Conservation (phyloP, 768 basidiomycete genomes). For the Kockovaella imperatae region DNA sequence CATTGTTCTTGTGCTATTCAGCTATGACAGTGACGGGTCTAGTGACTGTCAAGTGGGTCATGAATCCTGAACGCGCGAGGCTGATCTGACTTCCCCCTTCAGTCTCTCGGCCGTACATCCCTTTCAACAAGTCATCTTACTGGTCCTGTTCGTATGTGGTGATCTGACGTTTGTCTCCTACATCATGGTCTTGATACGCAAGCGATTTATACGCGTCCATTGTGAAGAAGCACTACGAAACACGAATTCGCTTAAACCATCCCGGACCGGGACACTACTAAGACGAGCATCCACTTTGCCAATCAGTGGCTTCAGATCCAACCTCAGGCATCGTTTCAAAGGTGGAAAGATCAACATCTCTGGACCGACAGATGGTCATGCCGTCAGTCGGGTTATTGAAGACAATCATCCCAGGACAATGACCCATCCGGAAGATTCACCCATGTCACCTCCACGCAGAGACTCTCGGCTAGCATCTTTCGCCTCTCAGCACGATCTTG, state of each 20-base stretch:
- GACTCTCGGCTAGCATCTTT: not conserved
- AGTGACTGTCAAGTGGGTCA: constrained; percentile 30
- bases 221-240: constrained; percentile 24
- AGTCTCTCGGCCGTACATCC: constrained; percentile 16
- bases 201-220: constrained; percentile 28
- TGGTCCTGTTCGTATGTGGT: constrained; percentile 20
- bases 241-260: constrained; percentile 10
- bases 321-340: not conserved
- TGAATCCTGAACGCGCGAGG: not conserved
- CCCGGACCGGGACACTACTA: constrained; percentile 4
- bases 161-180: constrained; percentile 29
- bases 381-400: no score
- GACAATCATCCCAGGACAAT: no score
- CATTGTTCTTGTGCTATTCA: constrained; percentile 32
- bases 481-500: no score
- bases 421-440: no score
- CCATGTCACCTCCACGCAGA: no score
- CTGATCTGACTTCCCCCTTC: not conserved
- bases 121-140: constrained; percentile 17
- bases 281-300: constrained; percentile 1
- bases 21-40: constrained; percentile 39
- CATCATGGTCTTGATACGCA: constrained; percentile 34
- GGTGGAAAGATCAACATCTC: not conserved
- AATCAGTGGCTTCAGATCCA: not conserved
- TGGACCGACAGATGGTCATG: not conserved